Evolutionary conservation across 2,329 filamentous ascomycete genomes (phyloP), one percentile per base, ranked within the genome.

Genomic region (Alternaria novae-zelandiae): DNA sequence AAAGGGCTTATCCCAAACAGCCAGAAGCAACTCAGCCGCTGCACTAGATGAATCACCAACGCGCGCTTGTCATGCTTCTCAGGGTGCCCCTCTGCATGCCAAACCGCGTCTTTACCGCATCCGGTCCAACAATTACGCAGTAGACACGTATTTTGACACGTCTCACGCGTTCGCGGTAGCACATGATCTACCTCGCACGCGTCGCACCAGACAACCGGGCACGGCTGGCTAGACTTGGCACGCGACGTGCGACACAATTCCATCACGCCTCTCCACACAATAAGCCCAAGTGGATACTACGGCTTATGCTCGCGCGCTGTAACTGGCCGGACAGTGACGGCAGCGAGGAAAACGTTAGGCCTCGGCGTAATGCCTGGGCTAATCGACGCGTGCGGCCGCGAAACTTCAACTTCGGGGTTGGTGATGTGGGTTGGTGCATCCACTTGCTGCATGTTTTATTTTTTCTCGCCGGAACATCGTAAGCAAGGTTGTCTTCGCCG

Each of bases 121-220:
- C 23, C 15, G 49, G 54, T 20, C 4, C 12, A 15, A 28, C 15
- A 44, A 68, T 68, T 58, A 61, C 59, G 25, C 45, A 59, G 45
- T 54, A 41, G 23, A n/a, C 45, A 36, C 45, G 15, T 59, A 30
- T 32, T 41, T 53, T 53, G 54, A 68, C 69, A 63, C 70, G 67
- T 70, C 64, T 64, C 67, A 69, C 70, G 70, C 70, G 70, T 66
- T 54, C 70, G 65, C 70, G 68, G 51, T 50, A 41, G 23, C 70
- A 70, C 59, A 61, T 71, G 68, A 70, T 63, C 44, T 43, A 10
- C 23, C 13, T 58, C 15, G 44, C 20, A 70, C 70, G 70, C 70
- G 69, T 64, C 65, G 61, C 62, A 67, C 44, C 58, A 63, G 44
- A 41, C 54, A 53, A 46, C 41, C 28, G 28, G 49, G 36, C 45